Conservation (phyloP, 1,284 basidiomycete species). For the Trichosporon sp. region DNA sequence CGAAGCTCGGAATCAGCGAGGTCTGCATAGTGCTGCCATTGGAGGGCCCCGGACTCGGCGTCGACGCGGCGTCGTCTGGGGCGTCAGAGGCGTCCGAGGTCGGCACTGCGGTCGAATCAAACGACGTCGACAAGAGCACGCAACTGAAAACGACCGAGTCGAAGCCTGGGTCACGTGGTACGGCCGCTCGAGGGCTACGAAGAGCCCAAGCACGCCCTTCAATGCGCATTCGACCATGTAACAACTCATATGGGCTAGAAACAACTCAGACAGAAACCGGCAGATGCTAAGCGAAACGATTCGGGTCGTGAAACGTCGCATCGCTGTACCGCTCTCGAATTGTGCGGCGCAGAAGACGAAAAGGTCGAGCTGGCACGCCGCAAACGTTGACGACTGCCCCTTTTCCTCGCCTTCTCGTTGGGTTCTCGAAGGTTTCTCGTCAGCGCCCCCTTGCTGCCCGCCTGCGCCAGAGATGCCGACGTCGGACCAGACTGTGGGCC, state of each 20-base stretch:
- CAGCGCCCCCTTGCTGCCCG: too few species aligned
- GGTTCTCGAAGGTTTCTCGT: too few species aligned
- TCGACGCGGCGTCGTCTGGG: background rate
- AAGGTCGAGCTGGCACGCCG: too few species aligned
- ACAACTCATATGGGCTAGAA: background rate
- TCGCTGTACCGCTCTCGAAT: too few species aligned
- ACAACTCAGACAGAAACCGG: too few species aligned
- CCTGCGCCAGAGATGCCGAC: too few species aligned
- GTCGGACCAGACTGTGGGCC: too few species aligned
- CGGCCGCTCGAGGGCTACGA: background rate
- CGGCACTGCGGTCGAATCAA: background rate
- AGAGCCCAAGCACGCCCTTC: background rate
- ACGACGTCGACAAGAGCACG: background rate
- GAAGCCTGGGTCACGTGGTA: background rate
- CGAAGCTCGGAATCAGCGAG: background rate
- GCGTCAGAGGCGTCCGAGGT: background rate
- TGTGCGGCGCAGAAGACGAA: too few species aligned
- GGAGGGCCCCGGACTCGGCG: slow-evolving; percentile 16
- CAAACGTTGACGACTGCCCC: too few species aligned
- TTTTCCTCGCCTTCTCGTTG: too few species aligned
- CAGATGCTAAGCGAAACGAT: too few species aligned
- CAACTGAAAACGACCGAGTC: background rate
- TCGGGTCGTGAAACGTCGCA: too few species aligned
- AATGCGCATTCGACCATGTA: background rate
- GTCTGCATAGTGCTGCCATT: background rate